A percentile compares a stretch with the other conserved stretches of the same genome.
phyloP scores from a whole-genome alignment of 257 asterid genomes.

The Dorcoceras hygrometricum region DNA sequence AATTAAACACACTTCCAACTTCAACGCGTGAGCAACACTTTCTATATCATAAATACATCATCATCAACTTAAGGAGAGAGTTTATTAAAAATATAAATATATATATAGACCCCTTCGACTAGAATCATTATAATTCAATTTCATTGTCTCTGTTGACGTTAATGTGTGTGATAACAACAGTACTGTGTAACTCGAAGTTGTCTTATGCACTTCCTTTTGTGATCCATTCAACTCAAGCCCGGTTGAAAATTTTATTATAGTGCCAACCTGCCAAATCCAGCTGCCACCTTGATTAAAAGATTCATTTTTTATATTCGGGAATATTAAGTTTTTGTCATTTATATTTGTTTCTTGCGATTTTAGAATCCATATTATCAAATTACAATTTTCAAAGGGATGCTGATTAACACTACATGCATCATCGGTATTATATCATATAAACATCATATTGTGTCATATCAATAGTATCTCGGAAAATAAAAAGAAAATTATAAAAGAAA shows the following conservation, averaged over 20 bases:
- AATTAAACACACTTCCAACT: constrained; percentile 13
- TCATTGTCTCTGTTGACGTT: background rate
- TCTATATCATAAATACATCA: background rate
- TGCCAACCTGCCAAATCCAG: constrained; percentile 25
- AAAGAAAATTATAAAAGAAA: too few species aligned
- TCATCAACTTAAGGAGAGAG: background rate
- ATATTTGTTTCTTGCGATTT: too few species aligned
- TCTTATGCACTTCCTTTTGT: constrained; percentile 12
- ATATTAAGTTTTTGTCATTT: too few species aligned
- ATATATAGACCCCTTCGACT: background rate
- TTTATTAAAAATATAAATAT: background rate
- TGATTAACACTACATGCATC: too few species aligned
- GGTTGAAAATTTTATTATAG: background rate
- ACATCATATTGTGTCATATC: too few species aligned
- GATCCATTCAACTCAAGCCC: background rate
- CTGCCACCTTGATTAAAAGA: background rate
- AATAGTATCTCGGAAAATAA: too few species aligned
- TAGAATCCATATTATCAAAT: too few species aligned
- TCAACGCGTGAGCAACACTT: constrained; percentile 27
- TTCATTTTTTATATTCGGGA: too few species aligned
- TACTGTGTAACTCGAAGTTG: background rate
- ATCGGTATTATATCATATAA: too few species aligned
- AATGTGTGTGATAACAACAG: background rate
- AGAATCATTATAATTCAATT: background rate
- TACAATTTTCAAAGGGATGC: too few species aligned